Evolutionary conservation across 2,329 filamentous ascomycete species (phyloP).

Genomic region (Neofusicoccum parvum): DNA sequence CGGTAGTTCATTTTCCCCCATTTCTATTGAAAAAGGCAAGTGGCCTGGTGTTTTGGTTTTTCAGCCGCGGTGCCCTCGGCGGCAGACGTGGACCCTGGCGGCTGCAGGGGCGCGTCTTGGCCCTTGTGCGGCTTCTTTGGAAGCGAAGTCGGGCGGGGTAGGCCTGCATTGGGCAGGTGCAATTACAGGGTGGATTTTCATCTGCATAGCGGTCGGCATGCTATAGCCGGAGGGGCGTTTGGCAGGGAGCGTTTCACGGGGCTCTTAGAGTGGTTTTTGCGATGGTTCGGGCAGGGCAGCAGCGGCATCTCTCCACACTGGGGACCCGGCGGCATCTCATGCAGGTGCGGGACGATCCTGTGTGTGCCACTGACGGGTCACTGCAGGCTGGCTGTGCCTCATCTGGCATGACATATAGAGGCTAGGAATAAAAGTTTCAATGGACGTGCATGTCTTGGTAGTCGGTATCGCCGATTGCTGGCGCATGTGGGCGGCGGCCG

Average conservation of each 20-base stretch:
- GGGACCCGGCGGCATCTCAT: constrained; percentile 9
- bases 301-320: constrained; percentile 15
- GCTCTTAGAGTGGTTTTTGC: constrained; percentile 8
- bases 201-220: constrained; percentile 20
- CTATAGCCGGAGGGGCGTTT: constrained; percentile 8
- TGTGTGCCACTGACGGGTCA: constrained; percentile 16
- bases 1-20: neutral
- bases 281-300: neutral
- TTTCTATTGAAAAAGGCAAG: constrained; percentile 5
- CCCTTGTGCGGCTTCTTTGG: neutral
- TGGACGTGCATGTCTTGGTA: constrained; percentile 9
- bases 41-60: constrained; percentile 9
- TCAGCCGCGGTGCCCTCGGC: neutral
- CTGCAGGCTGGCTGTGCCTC: constrained; percentile 18
- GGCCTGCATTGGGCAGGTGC: constrained; percentile 18
- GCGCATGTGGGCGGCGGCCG: neutral
- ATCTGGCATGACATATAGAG: constrained; percentile 20
- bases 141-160: constrained; percentile 11
- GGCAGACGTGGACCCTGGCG: neutral
- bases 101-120: constrained; percentile 18
- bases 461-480: neutral
- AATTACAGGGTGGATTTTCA: constrained; percentile 16
- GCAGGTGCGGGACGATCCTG: constrained; percentile 22
- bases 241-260: constrained; percentile 9
- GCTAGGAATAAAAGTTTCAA: constrained; percentile 17